Evolutionary conservation across 2,329 filamentous ascomycete genomes (phyloP).

Genomic region (Bisporella sp.): DNA sequence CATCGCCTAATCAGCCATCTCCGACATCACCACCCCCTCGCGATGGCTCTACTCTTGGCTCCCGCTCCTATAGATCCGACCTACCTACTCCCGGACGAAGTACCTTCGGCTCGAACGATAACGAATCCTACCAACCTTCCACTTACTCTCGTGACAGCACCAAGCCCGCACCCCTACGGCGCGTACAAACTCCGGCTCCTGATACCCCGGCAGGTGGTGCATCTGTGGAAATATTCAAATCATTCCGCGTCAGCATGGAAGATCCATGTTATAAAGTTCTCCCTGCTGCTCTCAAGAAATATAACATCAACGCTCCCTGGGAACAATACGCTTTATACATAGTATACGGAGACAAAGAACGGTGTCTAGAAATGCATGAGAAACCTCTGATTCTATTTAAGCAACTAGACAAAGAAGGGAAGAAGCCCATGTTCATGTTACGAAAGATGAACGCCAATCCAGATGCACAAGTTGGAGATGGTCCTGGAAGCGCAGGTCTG

Average conservation of each 20-base stretch:
- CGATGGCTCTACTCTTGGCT: constrained; percentile 41
- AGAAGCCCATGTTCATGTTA: constrained; percentile 99
- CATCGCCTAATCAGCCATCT: constrained; percentile 62
- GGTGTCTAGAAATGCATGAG: constrained; percentile 85
- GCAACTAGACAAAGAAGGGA: constrained; percentile 90
- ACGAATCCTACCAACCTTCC: constrained; percentile 21
- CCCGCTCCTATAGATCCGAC: constrained; percentile 53
- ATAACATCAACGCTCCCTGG: constrained; percentile 97
- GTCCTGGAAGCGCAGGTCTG: constrained; percentile 25
- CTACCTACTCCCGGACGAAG: constrained; percentile 46
- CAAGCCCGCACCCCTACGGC: constrained; percentile 36
- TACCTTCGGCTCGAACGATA: constrained; percentile 47
- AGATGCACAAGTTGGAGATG: constrained; percentile 38
- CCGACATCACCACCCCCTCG: constrained; percentile 56
- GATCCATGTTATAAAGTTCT: constrained; percentile 97
- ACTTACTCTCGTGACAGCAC: constrained; percentile 26
- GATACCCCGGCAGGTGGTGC: constrained; percentile 48
- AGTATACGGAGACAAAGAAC: constrained; percentile 96
- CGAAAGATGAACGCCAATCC: constrained; percentile 35
- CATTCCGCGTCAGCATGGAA: constrained; percentile 95
- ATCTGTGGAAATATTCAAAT: constrained; percentile 95
- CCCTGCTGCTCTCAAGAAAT: constrained; percentile 91
- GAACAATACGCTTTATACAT: constrained; percentile 97
- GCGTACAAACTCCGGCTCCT: constrained; percentile 54
- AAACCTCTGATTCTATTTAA: constrained; percentile 95